Conservation (phyloP, 2,329 filamentous ascomycete species). For the Helotiales sp. region DNA sequence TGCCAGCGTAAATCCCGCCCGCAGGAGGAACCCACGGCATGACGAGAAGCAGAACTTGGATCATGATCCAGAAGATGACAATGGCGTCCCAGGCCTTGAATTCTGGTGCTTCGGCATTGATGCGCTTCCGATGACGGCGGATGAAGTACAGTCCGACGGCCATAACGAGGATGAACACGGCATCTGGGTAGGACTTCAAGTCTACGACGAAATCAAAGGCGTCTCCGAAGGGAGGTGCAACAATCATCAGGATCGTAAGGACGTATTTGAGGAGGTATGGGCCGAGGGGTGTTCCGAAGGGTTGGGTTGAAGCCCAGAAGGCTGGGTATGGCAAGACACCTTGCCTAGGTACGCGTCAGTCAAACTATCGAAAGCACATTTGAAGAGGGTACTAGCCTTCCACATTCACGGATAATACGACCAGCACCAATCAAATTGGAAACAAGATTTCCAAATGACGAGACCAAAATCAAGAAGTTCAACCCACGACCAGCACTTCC, state of each 20-base stretch:
- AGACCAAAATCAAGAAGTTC: slow-evolving; percentile 52
- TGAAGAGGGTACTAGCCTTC: slow-evolving; percentile 21
- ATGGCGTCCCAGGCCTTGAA: slow-evolving; percentile 65
- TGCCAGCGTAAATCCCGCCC: slow-evolving; percentile 61
- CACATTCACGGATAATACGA: slow-evolving; percentile 63
- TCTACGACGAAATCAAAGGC: slow-evolving; percentile 68
- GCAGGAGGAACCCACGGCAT: slow-evolving; percentile 76
- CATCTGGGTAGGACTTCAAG: slow-evolving; percentile 61
- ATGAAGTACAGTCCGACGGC: slow-evolving; percentile 62
- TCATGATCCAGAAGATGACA: slow-evolving; percentile 62
- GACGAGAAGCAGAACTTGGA: slow-evolving; percentile 65
- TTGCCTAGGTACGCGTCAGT: slow-evolving; percentile 48
- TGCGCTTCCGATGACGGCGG: slow-evolving; percentile 56
- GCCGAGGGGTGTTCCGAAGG: slow-evolving; percentile 66
- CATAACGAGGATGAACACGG: slow-evolving; percentile 62
- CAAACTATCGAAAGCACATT: neutral
- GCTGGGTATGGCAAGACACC: slow-evolving; percentile 63
- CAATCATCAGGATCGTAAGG: slow-evolving; percentile 63
- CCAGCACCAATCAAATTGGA: slow-evolving; percentile 58
- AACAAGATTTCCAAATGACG: slow-evolving; percentile 54
- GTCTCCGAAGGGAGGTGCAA: slow-evolving; percentile 64
- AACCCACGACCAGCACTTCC: slow-evolving; percentile 51
- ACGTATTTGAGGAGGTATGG: slow-evolving; percentile 63
- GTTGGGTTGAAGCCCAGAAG: slow-evolving; percentile 67
- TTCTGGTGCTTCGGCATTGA: slow-evolving; percentile 53